These are phyloP conservation scores for Collybia sordida DNA, from an alignment of 768 basidiomycete species.

Conservation along the genomic window DNA sequence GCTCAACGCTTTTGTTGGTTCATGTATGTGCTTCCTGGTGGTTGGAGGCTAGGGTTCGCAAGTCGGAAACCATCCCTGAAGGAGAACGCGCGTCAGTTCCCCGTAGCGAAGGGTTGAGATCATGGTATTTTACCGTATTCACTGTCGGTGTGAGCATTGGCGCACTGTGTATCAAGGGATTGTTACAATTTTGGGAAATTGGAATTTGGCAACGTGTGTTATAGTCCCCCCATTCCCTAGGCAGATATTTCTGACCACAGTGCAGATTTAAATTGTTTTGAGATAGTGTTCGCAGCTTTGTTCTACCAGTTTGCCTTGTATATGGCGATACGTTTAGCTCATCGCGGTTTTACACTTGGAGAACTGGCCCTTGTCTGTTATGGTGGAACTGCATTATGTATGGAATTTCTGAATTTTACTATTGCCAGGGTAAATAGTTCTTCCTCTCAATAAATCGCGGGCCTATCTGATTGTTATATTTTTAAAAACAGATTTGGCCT, in stretches of 20 bases:
- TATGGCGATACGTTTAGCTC: slow-evolving; percentile 83
- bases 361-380: slow-evolving; percentile 89
- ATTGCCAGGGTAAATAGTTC: slow-evolving; percentile 64
- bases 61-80: slow-evolving; percentile 42
- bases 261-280: slow-evolving; percentile 76
- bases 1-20: slow-evolving; percentile 74
- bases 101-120: slow-evolving; percentile 63
- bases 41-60: slow-evolving; percentile 56
- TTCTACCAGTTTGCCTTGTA: slow-evolving; percentile 95
- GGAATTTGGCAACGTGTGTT: slow-evolving; percentile 73
- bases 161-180: slow-evolving; percentile 48
- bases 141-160: slow-evolving; percentile 50
- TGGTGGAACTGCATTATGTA: slow-evolving; percentile 81
- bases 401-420: slow-evolving; percentile 86
- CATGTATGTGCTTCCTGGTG: slow-evolving; percentile 81
- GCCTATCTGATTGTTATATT: not conserved
- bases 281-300: slow-evolving; percentile 66
- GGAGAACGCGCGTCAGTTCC: slow-evolving; percentile 78
- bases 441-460: not conserved
- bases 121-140: slow-evolving; percentile 66
- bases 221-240: not conserved
- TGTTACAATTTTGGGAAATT: slow-evolving; percentile 39
- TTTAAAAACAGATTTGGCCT: slow-evolving; percentile 69
- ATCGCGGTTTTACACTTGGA: slow-evolving; percentile 93
- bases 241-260: not conserved